These are phyloP conservation scores for Neoascochyta sp. DNA, from an alignment of 2,329 filamentous ascomycete species.

Conservation along the genomic window DNA sequence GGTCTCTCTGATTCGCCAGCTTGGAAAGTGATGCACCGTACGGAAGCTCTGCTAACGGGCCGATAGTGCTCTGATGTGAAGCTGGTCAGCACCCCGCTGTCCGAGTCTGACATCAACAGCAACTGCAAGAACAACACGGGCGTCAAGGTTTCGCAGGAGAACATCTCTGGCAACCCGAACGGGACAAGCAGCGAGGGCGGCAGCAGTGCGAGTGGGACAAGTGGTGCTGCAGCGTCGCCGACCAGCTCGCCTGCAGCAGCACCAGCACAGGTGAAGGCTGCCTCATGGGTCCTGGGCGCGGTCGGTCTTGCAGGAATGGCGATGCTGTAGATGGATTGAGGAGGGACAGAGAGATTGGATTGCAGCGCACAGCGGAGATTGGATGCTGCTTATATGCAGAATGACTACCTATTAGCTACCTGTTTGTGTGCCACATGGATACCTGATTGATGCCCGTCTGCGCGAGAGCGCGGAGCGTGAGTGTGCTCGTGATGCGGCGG, in stretches of 20 bases:
- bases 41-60: constrained; percentile 2
- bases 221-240: constrained; percentile 13
- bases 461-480: no score
- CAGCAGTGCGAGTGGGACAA: constrained; percentile 24
- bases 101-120: constrained; percentile 42
- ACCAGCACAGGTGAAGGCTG: constrained; percentile 29
- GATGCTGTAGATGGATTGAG: constrained; percentile 16
- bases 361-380: no score
- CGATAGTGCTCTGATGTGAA: constrained; percentile 68
- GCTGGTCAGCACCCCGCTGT: constrained; percentile 54
- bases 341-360: no score
- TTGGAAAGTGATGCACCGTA: background rate
- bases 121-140: constrained; percentile 59
- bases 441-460: no score
- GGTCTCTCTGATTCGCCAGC: background rate
- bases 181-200: constrained; percentile 35
- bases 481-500: no score
- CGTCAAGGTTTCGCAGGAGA: constrained; percentile 44
- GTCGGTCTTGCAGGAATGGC: constrained; percentile 32
- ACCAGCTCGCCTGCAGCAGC: constrained; percentile 14
- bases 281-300: constrained; percentile 35
- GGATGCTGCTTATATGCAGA: no score
- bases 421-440: no score
- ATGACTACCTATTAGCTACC: no score
- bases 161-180: constrained; percentile 48